Conservation (phyloP, 495 filamentous ascomycete genomes). For the Cladorrhinum samala region DNA sequence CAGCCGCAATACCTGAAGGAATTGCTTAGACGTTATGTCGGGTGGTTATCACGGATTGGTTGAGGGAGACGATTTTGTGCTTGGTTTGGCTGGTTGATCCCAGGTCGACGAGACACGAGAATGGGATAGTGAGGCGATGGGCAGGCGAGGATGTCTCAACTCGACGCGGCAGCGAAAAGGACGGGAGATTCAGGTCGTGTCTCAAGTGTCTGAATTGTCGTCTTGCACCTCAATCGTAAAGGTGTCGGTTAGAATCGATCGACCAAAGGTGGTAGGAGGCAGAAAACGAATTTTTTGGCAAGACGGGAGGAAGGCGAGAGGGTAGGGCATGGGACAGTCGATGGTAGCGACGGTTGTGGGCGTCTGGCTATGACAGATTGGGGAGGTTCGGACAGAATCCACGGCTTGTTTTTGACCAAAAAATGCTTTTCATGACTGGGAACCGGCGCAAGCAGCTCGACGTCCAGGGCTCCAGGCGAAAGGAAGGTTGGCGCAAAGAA, state of each 20-base stretch:
- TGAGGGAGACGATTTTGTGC: background rate
- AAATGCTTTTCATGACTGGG: constrained; percentile 22
- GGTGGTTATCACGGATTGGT: too few relatives aligned
- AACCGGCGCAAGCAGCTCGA: background rate
- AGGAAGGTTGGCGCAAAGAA: constrained; percentile 8
- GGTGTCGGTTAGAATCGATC: background rate
- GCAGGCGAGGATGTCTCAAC: background rate
- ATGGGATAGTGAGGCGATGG: background rate
- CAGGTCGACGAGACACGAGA: background rate
- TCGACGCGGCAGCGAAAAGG: background rate
- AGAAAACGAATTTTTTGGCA: background rate
- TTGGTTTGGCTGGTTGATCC: background rate
- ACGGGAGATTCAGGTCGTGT: background rate
- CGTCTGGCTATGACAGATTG: constrained; percentile 15
- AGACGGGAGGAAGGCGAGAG: constrained; percentile 1
- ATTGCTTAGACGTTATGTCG: too few relatives aligned
- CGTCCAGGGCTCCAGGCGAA: background rate
- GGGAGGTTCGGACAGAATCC: constrained; percentile 15
- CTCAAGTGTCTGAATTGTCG: background rate
- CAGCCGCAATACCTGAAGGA: too few relatives aligned
- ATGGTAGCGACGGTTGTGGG: background rate
- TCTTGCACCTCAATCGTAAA: background rate
- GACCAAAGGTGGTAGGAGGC: background rate
- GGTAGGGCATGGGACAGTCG: constrained; percentile 3
- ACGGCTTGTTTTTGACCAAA: constrained; percentile 6